These are phyloP conservation scores for Parascedosporium putredinis DNA, from an alignment of 2,329 filamentous ascomycete species.

Conservation along the genomic window DNA sequence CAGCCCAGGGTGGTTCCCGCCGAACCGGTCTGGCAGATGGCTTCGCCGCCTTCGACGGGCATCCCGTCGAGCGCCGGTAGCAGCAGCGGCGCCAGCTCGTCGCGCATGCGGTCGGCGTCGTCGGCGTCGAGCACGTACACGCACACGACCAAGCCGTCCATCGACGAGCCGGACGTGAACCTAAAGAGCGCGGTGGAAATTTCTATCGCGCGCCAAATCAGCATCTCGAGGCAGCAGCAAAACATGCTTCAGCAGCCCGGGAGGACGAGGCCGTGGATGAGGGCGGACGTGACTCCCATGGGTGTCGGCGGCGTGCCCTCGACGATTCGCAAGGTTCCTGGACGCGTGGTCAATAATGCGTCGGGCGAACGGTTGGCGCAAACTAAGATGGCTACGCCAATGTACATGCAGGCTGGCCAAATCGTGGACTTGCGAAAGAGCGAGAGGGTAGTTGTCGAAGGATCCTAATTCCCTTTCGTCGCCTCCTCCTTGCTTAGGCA, in stretches of 20 bases:
- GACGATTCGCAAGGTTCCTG: not conserved
- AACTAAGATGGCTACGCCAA: constrained; percentile 33
- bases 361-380: constrained; percentile 25
- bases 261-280: constrained; percentile 3
- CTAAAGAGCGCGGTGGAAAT: constrained; percentile 50
- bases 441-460: constrained; percentile 42
- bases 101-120: constrained; percentile 17
- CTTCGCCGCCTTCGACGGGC: constrained; percentile 23
- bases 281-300: not conserved
- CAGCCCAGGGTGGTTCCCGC: constrained; percentile 19
- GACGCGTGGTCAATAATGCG: not conserved
- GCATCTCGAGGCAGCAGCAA: constrained; percentile 51
- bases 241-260: constrained; percentile 35
- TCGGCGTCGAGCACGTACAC: constrained; percentile 22
- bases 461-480: too few species aligned
- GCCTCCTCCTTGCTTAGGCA: too few species aligned
- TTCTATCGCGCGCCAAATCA: constrained; percentile 59
- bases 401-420: constrained; percentile 28
- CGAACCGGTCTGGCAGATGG: constrained; percentile 38
- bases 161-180: constrained; percentile 30
- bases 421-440: constrained; percentile 37
- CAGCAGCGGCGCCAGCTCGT: constrained; percentile 20
- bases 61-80: constrained; percentile 18
- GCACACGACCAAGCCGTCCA: constrained; percentile 22
- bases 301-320: not conserved